Evolutionary conservation across 2,329 filamentous ascomycete species (phyloP).

Genomic region (Cucurbitaria berberidis): DNA sequence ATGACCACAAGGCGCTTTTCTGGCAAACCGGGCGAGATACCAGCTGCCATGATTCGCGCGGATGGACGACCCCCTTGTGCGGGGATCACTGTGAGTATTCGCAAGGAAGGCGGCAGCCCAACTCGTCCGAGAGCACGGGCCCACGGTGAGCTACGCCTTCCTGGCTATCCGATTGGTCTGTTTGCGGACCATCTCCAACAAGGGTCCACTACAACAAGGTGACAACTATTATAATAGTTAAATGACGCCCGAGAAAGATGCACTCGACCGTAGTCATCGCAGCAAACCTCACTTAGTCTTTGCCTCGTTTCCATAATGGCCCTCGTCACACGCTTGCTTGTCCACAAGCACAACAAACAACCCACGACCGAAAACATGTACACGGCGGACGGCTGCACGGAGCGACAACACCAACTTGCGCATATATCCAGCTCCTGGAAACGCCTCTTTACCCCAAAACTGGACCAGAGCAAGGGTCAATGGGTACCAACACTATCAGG

Average conservation of each 20-base stretch:
- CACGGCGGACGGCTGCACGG: slow-evolving; percentile 17
- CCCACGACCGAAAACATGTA: slow-evolving; percentile 11
- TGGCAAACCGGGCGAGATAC: slow-evolving; percentile 15
- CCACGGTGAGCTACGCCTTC: slow-evolving; percentile 26
- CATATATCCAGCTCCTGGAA: slow-evolving; percentile 26
- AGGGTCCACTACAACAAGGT: slow-evolving; percentile 23
- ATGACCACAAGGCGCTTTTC: background rate
- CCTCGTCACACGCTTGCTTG: slow-evolving; percentile 35
- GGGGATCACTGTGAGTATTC: slow-evolving; percentile 1
- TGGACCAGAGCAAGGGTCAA: slow-evolving; percentile 14
- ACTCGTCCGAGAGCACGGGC: slow-evolving; percentile 21
- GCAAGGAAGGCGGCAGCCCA: slow-evolving; percentile 22
- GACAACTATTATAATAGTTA: slow-evolving; percentile 28
- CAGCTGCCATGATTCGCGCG: slow-evolving; percentile 18
- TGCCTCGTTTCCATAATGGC: slow-evolving; percentile 31
- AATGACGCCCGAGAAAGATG: slow-evolving; percentile 15
- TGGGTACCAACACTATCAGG: slow-evolving; percentile 38
- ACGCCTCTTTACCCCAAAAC: slow-evolving; percentile 28
- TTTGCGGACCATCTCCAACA: slow-evolving; percentile 9
- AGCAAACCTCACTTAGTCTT: slow-evolving; percentile 17
- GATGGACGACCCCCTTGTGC: slow-evolving; percentile 13
- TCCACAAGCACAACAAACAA: slow-evolving; percentile 33
- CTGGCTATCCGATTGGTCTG: slow-evolving; percentile 37
- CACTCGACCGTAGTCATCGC: slow-evolving; percentile 22
- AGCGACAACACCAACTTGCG: slow-evolving; percentile 19